Evolutionary conservation across 2,329 filamentous ascomycete species (phyloP).

Genomic region (Albifimbria verrucaria): DNA sequence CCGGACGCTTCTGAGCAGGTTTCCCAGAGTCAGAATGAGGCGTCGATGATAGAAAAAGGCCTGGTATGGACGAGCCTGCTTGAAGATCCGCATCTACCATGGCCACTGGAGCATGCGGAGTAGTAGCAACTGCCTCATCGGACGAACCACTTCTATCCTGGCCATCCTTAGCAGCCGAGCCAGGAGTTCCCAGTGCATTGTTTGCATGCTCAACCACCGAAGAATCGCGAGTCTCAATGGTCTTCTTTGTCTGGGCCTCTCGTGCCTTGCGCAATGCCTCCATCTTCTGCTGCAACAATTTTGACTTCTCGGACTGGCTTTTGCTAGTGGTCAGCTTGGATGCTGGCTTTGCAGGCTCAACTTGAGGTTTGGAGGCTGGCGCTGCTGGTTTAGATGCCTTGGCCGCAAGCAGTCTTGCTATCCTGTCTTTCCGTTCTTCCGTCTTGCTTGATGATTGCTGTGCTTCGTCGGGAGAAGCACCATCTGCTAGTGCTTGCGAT

Average conservation of each 20-base stretch:
- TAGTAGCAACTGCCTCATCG: background rate
- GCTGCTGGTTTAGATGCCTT: constrained; percentile 55
- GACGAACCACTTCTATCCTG: background rate
- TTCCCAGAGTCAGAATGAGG: constrained; percentile 15
- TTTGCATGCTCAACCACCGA: background rate
- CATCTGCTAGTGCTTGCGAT: background rate
- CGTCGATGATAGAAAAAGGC: constrained; percentile 30
- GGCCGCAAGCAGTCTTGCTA: constrained; percentile 71
- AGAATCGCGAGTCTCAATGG: constrained; percentile 3
- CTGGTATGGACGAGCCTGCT: constrained; percentile 28
- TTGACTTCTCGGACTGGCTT: constrained; percentile 64
- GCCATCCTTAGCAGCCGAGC: background rate
- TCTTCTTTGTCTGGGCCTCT: constrained; percentile 36
- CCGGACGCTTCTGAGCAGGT: constrained; percentile 38
- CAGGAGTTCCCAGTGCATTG: too few relatives aligned
- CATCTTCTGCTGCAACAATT: constrained; percentile 71
- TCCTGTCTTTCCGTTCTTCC: constrained; percentile 71
- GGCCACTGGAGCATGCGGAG: background rate
- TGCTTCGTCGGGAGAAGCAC: constrained; percentile 20
- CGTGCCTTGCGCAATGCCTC: constrained; percentile 66
- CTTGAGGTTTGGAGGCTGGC: constrained; percentile 14
- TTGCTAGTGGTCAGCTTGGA: constrained; percentile 34
- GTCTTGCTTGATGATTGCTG: constrained; percentile 49
- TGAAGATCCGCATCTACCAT: constrained; percentile 10
- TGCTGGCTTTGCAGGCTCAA: constrained; percentile 13